phyloP scores from a whole-genome alignment of 1,139 yeast species.

The Kurtzmaniella quercitrusa region DNA sequence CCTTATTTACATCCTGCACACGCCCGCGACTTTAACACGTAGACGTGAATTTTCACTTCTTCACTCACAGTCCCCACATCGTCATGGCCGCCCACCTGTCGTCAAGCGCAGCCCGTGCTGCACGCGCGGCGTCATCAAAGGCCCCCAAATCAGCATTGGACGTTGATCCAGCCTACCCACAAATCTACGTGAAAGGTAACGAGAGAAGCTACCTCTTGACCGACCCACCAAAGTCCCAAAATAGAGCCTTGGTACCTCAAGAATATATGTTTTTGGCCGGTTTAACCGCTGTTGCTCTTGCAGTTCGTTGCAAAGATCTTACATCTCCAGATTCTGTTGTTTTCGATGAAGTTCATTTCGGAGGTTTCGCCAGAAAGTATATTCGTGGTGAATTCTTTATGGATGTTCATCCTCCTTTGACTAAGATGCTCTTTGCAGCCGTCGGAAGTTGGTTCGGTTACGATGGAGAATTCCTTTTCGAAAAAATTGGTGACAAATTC shows the following conservation, averaged over 20 bases:
- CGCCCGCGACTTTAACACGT: constrained; percentile 2
- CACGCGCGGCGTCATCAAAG: constrained; percentile 5
- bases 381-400: constrained; percentile 71
- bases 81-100: constrained; percentile 4
- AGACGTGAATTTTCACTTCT: constrained; percentile 3
- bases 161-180: constrained; percentile 27
- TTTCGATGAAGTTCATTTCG: constrained; percentile 48
- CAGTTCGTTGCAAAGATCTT: constrained; percentile 37
- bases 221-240: constrained; percentile 18
- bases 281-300: constrained; percentile 51
- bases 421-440: constrained; percentile 83
- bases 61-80: background rate
- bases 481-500: constrained; percentile 62
- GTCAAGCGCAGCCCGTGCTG: constrained; percentile 2
- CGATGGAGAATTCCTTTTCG: constrained; percentile 71
- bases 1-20: background rate
- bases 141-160: constrained; percentile 9
- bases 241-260: constrained; percentile 18
- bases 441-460: constrained; percentile 72
- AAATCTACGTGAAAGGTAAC: constrained; percentile 22
- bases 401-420: constrained; percentile 95
- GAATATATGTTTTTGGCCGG: constrained; percentile 37
- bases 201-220: constrained; percentile 28
- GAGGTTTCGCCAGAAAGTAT: constrained; percentile 75
- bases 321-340: constrained; percentile 31